Evolutionary conservation across 2,329 filamentous ascomycete species (phyloP).

Genomic region (Fusarium ambrosium): DNA sequence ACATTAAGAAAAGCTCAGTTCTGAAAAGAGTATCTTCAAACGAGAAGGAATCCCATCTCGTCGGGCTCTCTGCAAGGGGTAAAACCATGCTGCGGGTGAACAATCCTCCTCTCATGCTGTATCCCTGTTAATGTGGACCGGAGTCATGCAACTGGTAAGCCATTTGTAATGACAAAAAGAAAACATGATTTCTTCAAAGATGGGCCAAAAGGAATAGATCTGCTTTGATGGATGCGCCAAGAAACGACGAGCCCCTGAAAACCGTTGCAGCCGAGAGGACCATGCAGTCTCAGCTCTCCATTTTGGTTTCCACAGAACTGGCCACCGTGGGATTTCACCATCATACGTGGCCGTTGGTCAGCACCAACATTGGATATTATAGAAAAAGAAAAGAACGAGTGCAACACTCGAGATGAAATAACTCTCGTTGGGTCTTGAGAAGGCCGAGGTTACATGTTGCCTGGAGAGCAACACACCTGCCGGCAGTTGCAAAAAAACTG

Average conservation of each 20-base stretch:
- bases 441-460: neutral
- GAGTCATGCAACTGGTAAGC: neutral
- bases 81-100: neutral
- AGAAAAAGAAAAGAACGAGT: neutral
- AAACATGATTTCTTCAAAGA: neutral
- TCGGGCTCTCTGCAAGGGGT: conserved; percentile 4
- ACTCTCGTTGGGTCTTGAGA: neutral
- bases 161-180: conserved; percentile 3
- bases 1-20: neutral
- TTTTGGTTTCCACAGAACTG: neutral
- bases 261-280: neutral
- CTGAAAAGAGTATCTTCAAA: neutral
- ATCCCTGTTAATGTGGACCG: neutral
- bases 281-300: neutral
- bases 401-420: neutral
- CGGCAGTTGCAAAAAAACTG: neutral
- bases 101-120: neutral
- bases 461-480: neutral
- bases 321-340: neutral
- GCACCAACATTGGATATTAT: neutral
- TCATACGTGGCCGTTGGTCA: neutral
- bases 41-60: conserved; percentile 1
- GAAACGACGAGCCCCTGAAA: neutral
- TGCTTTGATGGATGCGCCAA: neutral
- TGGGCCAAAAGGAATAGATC: neutral